phyloP scores from a whole-genome alignment of 768 basidiomycete genomes.

The Pseudohyphozyma bogoriensis region DNA sequence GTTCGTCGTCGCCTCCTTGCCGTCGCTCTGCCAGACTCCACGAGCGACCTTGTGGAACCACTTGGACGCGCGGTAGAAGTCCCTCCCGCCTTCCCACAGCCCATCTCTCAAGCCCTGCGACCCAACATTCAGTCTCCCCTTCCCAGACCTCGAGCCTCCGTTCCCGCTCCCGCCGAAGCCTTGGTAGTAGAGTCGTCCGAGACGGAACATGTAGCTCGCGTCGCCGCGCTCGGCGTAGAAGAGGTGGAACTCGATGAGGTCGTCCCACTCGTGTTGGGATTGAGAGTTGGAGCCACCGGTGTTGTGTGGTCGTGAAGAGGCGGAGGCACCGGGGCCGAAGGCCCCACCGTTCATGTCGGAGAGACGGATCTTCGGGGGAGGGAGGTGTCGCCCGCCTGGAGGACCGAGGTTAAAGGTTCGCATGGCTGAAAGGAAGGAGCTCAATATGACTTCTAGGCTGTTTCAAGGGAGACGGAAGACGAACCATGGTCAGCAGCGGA shows the following conservation, averaged over 20 bases:
- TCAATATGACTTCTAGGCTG: background rate
- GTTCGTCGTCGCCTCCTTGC: conserved; percentile 40
- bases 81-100: conserved; percentile 58
- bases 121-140: conserved; percentile 84
- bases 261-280: conserved; percentile 38
- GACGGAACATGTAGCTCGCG: conserved; percentile 73
- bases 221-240: conserved; percentile 93
- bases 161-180: conserved; percentile 74
- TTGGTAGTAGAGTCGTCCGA: conserved; percentile 94
- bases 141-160: conserved; percentile 51
- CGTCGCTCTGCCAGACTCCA: conserved; percentile 78
- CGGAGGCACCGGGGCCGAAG: conserved; percentile 90
- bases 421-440: conserved; percentile 50
- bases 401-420: conserved; percentile 70
- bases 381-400: conserved; percentile 78
- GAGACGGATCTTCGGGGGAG: conserved; percentile 65
- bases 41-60: conserved; percentile 81
- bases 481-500: conserved; percentile 72
- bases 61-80: conserved; percentile 60
- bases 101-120: conserved; percentile 33
- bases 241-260: conserved; percentile 41
- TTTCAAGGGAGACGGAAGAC: background rate
- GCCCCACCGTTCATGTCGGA: conserved; percentile 86
- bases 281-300: conserved; percentile 76
- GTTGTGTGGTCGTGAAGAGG: conserved; percentile 87